Evolutionary conservation across 2,329 filamentous ascomycete genomes (phyloP).

Genomic region (Alternaria novae-zelandiae): DNA sequence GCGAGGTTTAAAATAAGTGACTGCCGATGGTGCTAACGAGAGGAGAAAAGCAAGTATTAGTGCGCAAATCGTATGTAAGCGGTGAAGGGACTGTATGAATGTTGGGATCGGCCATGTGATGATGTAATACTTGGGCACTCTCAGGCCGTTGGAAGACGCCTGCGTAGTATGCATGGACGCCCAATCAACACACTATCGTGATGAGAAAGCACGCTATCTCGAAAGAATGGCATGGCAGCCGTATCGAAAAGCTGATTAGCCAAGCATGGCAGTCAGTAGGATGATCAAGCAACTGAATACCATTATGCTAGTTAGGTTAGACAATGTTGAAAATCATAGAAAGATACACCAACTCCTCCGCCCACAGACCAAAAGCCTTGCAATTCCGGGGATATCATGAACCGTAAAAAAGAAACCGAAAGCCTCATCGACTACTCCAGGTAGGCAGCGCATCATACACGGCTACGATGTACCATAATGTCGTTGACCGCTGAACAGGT

Average conservation of each 20-base stretch:
- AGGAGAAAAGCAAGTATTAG: not conserved
- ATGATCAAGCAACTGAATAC: not conserved
- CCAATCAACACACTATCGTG: not conserved
- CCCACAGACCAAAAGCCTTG: conserved; percentile 2
- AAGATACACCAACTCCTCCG: conserved; percentile 12
- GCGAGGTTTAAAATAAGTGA: not conserved
- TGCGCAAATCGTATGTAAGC: not conserved
- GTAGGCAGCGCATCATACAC: not conserved
- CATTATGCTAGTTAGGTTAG: not conserved
- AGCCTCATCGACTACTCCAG: not conserved
- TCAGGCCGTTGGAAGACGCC: not conserved
- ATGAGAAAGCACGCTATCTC: not conserved
- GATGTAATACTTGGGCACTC: not conserved
- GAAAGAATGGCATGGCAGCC: not conserved
- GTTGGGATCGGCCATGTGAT: not conserved
- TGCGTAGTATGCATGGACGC: not conserved
- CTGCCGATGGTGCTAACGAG: not conserved
- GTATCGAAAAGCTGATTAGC: not conserved
- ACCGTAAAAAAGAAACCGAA: conserved; percentile 9
- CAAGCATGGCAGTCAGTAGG: not conserved
- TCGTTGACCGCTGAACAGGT: not conserved
- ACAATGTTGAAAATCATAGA: not conserved
- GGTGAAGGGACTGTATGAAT: not conserved
- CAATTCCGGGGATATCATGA: conserved; percentile 24
- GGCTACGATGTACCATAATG: not conserved